Evolutionary conservation across 805 yeast species (phyloP), one percentile per base, ranked within the genome.

Genomic region (Blastobotrys terrestris): DNA sequence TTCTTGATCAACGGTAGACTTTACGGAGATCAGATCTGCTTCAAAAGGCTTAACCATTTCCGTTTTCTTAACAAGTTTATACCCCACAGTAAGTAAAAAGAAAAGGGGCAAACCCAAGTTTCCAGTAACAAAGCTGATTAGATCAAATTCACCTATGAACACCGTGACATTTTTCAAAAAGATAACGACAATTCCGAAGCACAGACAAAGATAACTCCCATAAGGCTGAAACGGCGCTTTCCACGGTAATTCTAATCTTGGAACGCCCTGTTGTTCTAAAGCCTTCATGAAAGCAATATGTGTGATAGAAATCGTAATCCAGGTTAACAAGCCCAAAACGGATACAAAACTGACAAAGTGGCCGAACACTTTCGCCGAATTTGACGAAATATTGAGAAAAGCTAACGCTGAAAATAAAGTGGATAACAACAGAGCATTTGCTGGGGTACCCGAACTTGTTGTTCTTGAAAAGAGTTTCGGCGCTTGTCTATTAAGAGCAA

Each of bases 331-430:
- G 58, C 91, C 92, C 53, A 84, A 80, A 60, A 86, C 81, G 16
- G 92, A 80, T 44, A 84, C 89, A 55, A 84, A 84, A 60, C 84
- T 86, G 55, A 86, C 89, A 61, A 87, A 84, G 57, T 63, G 61
- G 44, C 53, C 55, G 21, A 65, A 60, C 83, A n/a, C 63, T 15
- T 45, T 45, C n/a, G 51, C 35, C 3, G 90, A 57, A 15, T 55
- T 49, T 40, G 59, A 43, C 20, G 58, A 53, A 22, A 78, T 80
- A 50, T 82, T 79, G 89, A 87, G 82, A 69, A 72, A 87, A 3
- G 89, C 88, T 63, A 87, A 73, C 49, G 78, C 71, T 61, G 84
- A 79, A 72, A 86, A 84, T 2, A 45, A 76, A 68, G 52, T 81
- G 71, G 43, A 82, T 66, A 2, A 64, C 68, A 50, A 83, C 67